These are phyloP conservation scores for Zopfia rhizophila DNA, from an alignment of 2,329 filamentous ascomycete species.

Conservation along the genomic window DNA sequence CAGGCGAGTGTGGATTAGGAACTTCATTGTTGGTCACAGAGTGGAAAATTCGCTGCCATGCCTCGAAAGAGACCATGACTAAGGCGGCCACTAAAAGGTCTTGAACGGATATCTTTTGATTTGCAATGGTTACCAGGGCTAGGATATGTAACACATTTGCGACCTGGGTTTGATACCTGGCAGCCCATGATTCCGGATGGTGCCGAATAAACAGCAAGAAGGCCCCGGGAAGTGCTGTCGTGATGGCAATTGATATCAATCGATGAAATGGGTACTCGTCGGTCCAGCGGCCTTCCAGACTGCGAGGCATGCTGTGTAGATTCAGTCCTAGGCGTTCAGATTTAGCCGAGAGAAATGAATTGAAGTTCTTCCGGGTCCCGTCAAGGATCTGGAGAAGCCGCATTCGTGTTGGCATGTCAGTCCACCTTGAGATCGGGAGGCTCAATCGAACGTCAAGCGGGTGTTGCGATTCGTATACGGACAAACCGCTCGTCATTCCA, in stretches of 20 bases:
- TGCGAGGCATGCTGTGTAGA: conserved; percentile 4
- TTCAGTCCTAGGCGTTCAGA: conserved; percentile 22
- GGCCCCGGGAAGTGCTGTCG: conserved; percentile 30
- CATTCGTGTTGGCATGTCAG: conserved; percentile 21
- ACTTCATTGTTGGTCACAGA: too few relatives aligned
- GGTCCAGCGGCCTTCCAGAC: conserved; percentile 26
- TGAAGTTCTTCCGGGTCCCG: conserved; percentile 20
- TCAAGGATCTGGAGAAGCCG: conserved; percentile 25
- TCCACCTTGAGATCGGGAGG: conserved; percentile 27
- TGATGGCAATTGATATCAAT: conserved; percentile 30
- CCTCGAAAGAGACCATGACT: conserved; percentile 47
- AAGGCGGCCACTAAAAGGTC: conserved; percentile 38
- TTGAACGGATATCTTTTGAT: conserved; percentile 27
- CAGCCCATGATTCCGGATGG: conserved; percentile 32
- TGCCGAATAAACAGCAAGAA: conserved; percentile 27
- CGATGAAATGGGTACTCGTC: conserved; percentile 29
- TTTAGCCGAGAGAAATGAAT: conserved; percentile 11
- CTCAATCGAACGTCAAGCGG: conserved; percentile 16
- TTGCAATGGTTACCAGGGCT: conserved; percentile 34
- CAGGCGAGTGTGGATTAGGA: conserved; percentile 28
- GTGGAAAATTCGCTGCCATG: too few relatives aligned
- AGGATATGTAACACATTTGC: conserved; percentile 34
- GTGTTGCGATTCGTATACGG: conserved; percentile 13
- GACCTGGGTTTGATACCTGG: conserved; percentile 31
- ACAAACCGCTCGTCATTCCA: conserved; percentile 11